Conservation (phyloP, 371 early-diverging fungal species). For the Coemansia sp. region DNA sequence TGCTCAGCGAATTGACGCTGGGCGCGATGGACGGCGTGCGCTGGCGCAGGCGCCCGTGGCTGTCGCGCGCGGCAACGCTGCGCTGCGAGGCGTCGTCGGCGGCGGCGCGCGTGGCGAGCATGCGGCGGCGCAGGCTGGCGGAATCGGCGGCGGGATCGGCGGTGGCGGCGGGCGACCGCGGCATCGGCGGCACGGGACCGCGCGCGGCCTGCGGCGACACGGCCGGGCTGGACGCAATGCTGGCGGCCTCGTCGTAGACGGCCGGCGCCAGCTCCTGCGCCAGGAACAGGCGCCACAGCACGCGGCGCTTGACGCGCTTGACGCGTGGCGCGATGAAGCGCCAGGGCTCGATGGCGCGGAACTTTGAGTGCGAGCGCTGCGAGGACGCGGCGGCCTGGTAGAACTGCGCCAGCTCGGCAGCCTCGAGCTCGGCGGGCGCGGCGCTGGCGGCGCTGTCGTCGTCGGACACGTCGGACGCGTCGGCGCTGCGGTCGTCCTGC, state of each 20-base stretch:
- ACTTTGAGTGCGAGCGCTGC: constrained; percentile 24
- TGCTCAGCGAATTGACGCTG: constrained; percentile 21
- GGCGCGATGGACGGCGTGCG: constrained; percentile 26
- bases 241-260: constrained; percentile 35
- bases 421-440: neutral
- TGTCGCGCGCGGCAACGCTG: no score
- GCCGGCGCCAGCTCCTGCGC: constrained; percentile 46
- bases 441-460: constrained; percentile 9
- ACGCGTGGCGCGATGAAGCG: constrained; percentile 42
- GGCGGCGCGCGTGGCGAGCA: constrained; percentile 16
- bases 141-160: neutral
- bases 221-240: neutral
- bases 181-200: no score
- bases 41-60: neutral
- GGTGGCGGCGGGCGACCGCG: no score
- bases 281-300: constrained; percentile 47
- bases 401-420: neutral
- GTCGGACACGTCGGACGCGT: constrained; percentile 7
- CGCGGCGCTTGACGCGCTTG: constrained; percentile 48
- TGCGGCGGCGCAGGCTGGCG: constrained; percentile 21
- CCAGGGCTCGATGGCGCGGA: constrained; percentile 39
- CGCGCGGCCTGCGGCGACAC: neutral
- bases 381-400: constrained; percentile 23
- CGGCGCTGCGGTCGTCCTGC: neutral
- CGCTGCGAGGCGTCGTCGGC: constrained; percentile 1